Evolutionary conservation across 148 eudicot genomes (phyloP).

Genomic region (Fallopia convolvulus): DNA sequence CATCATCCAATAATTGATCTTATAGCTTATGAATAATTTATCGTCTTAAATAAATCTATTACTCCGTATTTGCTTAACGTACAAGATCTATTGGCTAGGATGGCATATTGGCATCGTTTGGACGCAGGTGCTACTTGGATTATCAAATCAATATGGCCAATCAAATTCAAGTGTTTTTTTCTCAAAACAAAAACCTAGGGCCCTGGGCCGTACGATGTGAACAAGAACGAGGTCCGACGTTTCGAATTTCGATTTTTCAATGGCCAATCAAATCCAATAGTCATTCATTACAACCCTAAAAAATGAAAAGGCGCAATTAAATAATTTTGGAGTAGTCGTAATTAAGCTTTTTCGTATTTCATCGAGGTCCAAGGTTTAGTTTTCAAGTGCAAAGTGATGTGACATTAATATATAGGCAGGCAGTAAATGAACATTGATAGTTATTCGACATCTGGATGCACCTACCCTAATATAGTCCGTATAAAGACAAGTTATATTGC

Average conservation of each 20-base stretch:
- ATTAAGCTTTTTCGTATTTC: neutral
- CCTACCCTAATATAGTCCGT: too few relatives aligned
- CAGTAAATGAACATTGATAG: neutral
- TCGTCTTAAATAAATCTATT: neutral
- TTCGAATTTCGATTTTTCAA: neutral
- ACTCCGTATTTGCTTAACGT: too few relatives aligned
- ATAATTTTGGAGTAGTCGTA: neutral
- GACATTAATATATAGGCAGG: neutral
- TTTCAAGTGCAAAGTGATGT: neutral
- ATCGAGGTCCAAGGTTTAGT: neutral
- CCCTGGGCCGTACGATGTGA: neutral
- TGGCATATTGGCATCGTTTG: too few relatives aligned
- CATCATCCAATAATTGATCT: neutral
- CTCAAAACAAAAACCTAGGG: neutral
- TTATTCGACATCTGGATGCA: too few relatives aligned
- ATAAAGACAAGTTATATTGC: too few relatives aligned
- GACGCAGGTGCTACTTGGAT: too few relatives aligned
- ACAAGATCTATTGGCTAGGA: too few relatives aligned
- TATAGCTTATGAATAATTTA: neutral
- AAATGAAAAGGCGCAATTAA: neutral
- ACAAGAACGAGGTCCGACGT: neutral
- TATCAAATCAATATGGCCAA: neutral
- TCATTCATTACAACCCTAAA: neutral
- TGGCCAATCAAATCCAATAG: neutral
- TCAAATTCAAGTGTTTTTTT: neutral